Evolutionary conservation across 73 alveolate species (phyloP).

Genomic region (Durusdinium trenchii): DNA sequence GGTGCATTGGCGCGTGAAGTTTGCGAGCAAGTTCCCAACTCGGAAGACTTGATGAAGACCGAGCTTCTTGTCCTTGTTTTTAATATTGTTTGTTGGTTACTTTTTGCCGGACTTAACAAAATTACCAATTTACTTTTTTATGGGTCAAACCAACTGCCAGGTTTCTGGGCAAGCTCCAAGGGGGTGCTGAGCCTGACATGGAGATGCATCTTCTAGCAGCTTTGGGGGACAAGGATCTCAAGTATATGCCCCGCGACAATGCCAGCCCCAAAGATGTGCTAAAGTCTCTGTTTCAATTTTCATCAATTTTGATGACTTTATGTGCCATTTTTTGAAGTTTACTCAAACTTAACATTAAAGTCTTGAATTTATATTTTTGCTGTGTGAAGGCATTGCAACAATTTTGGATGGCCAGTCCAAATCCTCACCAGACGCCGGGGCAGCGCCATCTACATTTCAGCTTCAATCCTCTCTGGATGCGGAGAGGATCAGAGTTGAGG

Average conservation of each 20-base stretch:
- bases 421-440: not conserved
- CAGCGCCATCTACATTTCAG: not conserved
- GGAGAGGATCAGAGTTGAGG: not conserved
- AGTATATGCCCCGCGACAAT: not conserved
- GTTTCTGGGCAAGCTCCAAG: not conserved
- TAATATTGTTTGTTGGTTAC: too few relatives aligned
- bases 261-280: not conserved
- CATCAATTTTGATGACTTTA: not conserved
- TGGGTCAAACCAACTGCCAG: not conserved
- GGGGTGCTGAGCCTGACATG: not conserved
- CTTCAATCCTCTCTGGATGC: not conserved
- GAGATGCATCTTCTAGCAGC: conserved; percentile 19
- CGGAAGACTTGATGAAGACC: not conserved
- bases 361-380: not conserved
- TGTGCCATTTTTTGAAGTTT: too few relatives aligned
- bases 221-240: not conserved
- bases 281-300: not conserved
- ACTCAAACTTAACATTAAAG: too few relatives aligned
- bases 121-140: too few relatives aligned
- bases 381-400: not conserved
- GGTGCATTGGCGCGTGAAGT: not conserved
- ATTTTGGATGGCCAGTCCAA: not conserved
- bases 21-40: not conserved
- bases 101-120: too few relatives aligned
- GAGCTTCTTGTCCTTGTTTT: not conserved